Evolutionary conservation across 2,329 filamentous ascomycete genomes (phyloP), one percentile per base, ranked within the genome.

Genomic region (Pezicula neosporulosa): DNA sequence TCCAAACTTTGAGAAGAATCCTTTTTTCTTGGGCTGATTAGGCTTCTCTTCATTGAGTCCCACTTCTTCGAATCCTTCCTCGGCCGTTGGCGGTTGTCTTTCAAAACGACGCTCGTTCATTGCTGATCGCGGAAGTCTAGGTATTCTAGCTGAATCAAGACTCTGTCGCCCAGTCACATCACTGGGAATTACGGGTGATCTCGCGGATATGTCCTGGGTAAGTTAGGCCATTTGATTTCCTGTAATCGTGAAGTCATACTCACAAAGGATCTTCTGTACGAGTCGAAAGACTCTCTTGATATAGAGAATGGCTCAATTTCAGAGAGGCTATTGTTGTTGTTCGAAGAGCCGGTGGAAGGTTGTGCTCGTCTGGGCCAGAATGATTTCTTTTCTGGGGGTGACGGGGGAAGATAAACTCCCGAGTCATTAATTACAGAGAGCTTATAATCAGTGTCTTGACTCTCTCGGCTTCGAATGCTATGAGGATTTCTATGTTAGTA

Each of bases 221-320:
- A 9, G 54, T 56, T 30, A 59, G 51, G 46, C 30, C n/a, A 24
- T 27, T 15, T 19, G 19, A 6, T n/a, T 37, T 27, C 38, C 49
- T 44, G 55, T 50, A 30, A 50, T 42, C 51, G 49, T 44, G 24
- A 15, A 13, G 37, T 19, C 36, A n/a, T 13, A 77, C 87, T 61
- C 80, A 96, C 93, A 75, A 97, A 97, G 57, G 92, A 97, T 63
- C 94, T 85, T 57, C 94, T 81, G 72, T 97, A 97, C 3, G 92
- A 96, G 68, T 97, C 94, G 66, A 97, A 97, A 2, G 92, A 97
- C 72, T 97, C 94, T 63, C 93, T 83, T 36, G 92, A 96, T 68
- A 97, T 97, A 57, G 88, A 90, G 68, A 97, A 97, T 13, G 88
- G 91, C 67, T 97, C 93, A 61, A 91, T 92, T 56, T 96, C 90